Conservation (phyloP, 208 protist genomes). For the Tritrichomonas foetus region DNA sequence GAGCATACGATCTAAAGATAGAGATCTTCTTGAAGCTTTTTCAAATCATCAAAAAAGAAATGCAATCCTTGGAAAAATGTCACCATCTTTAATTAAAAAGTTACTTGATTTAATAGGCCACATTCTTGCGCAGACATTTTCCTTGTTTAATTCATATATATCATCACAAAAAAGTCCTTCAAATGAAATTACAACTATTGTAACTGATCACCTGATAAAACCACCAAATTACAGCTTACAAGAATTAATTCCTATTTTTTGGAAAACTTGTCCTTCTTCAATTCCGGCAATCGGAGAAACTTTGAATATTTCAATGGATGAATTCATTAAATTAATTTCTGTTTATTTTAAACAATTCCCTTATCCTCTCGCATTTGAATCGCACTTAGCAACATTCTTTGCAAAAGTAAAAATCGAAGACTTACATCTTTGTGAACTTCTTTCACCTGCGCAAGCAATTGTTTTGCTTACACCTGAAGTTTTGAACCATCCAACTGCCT, state of each 20-base stretch:
- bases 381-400: background rate
- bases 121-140: no score
- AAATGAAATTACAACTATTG: no score
- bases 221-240: no score
- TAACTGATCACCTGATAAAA: no score
- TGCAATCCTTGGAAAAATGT: no score
- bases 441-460: background rate
- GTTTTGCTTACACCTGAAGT: background rate
- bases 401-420: background rate
- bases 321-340: background rate
- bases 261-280: background rate
- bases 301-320: background rate
- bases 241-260: background rate
- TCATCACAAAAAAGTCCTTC: no score
- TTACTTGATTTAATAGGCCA: no score
- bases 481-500: background rate
- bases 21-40: no score
- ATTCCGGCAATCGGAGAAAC: background rate
- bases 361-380: background rate
- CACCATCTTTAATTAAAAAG: no score
- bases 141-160: no score
- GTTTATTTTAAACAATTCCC: background rate
- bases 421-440: background rate
- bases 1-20: no score
- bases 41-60: no score